Evolutionary conservation across 257 asterid species (phyloP).

Genomic region (Lavandula angustifolia): DNA sequence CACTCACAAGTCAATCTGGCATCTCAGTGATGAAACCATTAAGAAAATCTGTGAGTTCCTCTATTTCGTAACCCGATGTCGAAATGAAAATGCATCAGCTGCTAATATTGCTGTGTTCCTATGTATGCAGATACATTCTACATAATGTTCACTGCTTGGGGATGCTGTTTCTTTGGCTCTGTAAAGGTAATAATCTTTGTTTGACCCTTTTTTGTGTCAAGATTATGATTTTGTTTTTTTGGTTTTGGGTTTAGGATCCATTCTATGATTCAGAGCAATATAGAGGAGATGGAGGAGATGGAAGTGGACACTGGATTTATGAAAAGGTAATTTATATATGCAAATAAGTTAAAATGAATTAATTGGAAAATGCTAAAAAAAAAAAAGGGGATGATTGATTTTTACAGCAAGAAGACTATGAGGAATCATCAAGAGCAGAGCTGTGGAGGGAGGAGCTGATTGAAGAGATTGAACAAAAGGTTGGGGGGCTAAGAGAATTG

Average conservation of each 20-base stretch:
- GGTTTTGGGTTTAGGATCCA: conserved; percentile 60
- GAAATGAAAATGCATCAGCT: not conserved
- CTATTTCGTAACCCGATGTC: not conserved
- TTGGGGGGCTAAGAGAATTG: conserved; percentile 68
- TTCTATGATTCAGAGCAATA: conserved; percentile 77
- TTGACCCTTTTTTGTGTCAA: not conserved
- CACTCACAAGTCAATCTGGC: conserved; percentile 90
- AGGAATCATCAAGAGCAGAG: conserved; percentile 64
- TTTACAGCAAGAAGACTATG: conserved; percentile 80
- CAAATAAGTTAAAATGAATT: not conserved
- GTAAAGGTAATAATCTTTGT: conserved; percentile 45
- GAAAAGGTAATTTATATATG: conserved; percentile 28
- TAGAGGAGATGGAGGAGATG: conserved; percentile 86
- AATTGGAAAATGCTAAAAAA: not conserved
- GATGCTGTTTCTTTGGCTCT: conserved; percentile 85
- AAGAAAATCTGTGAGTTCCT: conserved; percentile 72
- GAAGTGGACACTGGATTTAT: conserved; percentile 87
- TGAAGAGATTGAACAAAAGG: conserved; percentile 86
- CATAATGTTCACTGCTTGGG: conserved; percentile 89
- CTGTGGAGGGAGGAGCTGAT: conserved; percentile 82
- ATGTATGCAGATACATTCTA: conserved; percentile 57
- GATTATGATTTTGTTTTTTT: not conserved
- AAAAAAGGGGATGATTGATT: not conserved
- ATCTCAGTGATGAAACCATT: conserved; percentile 75
- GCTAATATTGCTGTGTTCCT: not conserved